Conservation (phyloP, 768 basidiomycete genomes). For the Neoboletus magnificus region DNA sequence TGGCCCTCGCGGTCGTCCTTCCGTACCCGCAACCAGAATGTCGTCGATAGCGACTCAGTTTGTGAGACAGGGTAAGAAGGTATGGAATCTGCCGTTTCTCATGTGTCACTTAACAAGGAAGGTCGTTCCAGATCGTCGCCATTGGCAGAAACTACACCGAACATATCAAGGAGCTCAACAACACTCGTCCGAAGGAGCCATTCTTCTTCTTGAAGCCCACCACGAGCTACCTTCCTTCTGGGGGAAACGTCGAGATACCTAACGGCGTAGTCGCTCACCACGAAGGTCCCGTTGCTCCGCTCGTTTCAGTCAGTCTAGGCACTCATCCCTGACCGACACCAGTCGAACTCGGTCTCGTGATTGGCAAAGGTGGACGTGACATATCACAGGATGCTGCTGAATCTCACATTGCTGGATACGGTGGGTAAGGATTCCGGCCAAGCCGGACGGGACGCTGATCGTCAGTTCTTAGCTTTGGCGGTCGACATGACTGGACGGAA, state of each 20-base stretch:
- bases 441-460: background rate
- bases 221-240: conserved; percentile 74
- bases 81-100: background rate
- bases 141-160: conserved; percentile 94
- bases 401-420: conserved; percentile 86
- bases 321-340: background rate
- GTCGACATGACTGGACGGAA: conserved; percentile 98
- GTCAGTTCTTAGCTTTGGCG: conserved; percentile 61
- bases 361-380: conserved; percentile 83
- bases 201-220: conserved; percentile 99
- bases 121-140: conserved; percentile 69
- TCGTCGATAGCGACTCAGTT: conserved; percentile 38
- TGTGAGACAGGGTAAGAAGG: conserved; percentile 47
- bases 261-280: conserved; percentile 80
- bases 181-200: conserved; percentile 82
- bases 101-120: background rate
- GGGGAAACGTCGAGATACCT: conserved; percentile 85
- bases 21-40: conserved; percentile 23
- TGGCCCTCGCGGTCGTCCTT: background rate
- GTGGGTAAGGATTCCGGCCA: conserved; percentile 39
- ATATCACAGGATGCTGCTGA: conserved; percentile 71
- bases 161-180: conserved; percentile 89
- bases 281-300: conserved; percentile 57
- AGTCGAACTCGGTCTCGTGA: conserved; percentile 98
- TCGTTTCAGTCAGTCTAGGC: background rate